Base-by-base conservation (phyloP, 225 moss, liverwort and hornwort genomes). In the Pleurozium schreberi region DNA sequence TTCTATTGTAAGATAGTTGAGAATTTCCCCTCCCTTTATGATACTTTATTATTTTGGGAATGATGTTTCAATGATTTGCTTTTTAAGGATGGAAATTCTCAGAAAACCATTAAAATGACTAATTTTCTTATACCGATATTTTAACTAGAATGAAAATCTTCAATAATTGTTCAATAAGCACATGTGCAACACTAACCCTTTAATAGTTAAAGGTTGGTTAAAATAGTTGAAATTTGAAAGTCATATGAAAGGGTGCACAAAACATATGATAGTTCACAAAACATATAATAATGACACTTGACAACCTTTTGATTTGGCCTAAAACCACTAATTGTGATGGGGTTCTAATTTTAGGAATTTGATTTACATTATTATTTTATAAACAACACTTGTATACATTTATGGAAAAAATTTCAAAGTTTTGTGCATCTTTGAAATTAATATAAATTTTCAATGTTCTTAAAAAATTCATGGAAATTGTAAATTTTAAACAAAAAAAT, bases 11-110 rank as follows among this genome's bases (percentile, higher is more conserved):
- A 50, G 11, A 75, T 34, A 50, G 13, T 34, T 76, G 21, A 34
- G 8, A 76, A 30, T 42, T 22, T 1, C 10, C 15, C 17, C 23
- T 65, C 22, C 1, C 0, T 1, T 4, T 1, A 30, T 9, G 7
- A 3, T 30, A 74, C 3, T 31, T 31, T 6, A 30, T 2, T 19
- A 12, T 18, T 8, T 50, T 3, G 13, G 22, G 2, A 23, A 47
- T 14, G 9, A 15, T 49, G 33, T 5, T 36, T 36, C 23, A 23
- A 34, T 52, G 8, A 50, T 19, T 50, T 50, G 8, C 11, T 11
- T 49, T 21, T 52, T 36, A 9, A 53, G 1, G 8, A 23, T 5
- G 1, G 9, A 36, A 22, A 1, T 22, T 76, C 19, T 21, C 5
- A 22, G 34, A 8, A 34, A 75, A 21, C 8, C 13, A 52, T 75